Evolutionary conservation across 371 early-diverging fungal species (phyloP), one percentile per base, ranked within the genome.

Genomic region (Lichtheimia corymbifera): DNA sequence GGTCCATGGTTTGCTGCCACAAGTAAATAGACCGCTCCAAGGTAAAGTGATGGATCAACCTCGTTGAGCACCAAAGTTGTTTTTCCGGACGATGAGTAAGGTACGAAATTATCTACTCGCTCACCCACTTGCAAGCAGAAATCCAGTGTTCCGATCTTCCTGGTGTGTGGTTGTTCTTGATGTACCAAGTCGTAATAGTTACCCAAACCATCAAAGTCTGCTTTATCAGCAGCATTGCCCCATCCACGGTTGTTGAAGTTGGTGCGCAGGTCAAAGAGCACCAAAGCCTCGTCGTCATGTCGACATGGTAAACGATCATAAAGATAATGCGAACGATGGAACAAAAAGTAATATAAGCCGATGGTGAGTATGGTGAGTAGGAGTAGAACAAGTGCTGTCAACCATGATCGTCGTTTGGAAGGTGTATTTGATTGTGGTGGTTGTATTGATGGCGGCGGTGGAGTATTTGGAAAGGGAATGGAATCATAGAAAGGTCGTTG

Each of bases 1-100:
- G 72, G 70, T 20, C 75, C 75, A 50, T 70, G 67, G n/a, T 43
- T 68, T 1, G 65, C 63, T 5, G 72, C 52, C 1, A 50, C 64
- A 0, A 75, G 68, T n/a, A 75, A 18, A 20, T 69, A 75, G 5
- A 75, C 30, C 7, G 64, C 68, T 2, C 75, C 72, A 6, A 13
- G 40, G 1, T 35, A 35, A 35, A 35, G 35, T 35, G 35, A 9
- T 35, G 35, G 35, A 35, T 35, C 35, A 35, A 35, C 11, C 11
- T 35, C 35, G 35, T 35, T 35, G 35, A 35, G 6, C 2, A 11
- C 2, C 35, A 35, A 35, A 35, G 35, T 35, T 35, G 35, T 35
- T 5, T 35, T 35, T 35, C 9, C 9, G 35, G 35, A 35, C 9
- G 35, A 11, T 35, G 35, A 35, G n/a, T 22, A 2, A 22, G 47